Percentiles rank a stretch among this genome's conserved stretches.
phyloP scores from a whole-genome alignment of 768 basidiomycete genomes.

The Mycena amicta region DNA sequence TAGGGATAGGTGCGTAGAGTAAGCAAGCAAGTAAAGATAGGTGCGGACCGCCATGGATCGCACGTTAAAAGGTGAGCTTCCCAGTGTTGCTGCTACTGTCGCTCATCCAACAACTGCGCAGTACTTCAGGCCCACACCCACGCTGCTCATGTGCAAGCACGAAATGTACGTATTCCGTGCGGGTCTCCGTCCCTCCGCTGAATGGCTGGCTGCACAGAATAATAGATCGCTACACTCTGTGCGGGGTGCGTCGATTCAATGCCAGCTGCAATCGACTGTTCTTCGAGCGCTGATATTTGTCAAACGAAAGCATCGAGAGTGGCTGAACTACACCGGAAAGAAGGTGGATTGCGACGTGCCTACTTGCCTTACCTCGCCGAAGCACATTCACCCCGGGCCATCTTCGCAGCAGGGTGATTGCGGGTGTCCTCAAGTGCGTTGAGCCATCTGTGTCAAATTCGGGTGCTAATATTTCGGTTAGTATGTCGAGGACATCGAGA shows the following conservation, averaged over 20 bases:
- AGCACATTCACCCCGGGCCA: conserved; percentile 1
- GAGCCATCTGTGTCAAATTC: too few relatives aligned
- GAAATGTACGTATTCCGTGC: conserved; percentile 5
- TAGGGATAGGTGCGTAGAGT: too few relatives aligned
- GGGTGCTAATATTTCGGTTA: too few relatives aligned
- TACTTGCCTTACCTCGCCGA: conserved; percentile 5
- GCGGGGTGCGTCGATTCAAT: background rate
- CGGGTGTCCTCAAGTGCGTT: background rate
- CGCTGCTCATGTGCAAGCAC: conserved; percentile 5
- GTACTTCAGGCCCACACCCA: background rate
- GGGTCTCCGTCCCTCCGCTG: background rate
- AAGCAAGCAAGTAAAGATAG: too few relatives aligned
- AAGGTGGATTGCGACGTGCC: conserved; percentile 10
- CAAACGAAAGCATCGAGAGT: conserved; percentile 3
- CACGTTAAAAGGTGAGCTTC: background rate
- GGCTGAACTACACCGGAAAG: conserved; percentile 8
- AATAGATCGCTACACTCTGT: conserved; percentile 2
- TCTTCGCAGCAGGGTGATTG: background rate
- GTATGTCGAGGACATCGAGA: conserved; percentile 13
- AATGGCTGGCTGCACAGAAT: background rate
- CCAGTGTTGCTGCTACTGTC: too few relatives aligned
- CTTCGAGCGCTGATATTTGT: background rate
- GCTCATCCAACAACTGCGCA: background rate
- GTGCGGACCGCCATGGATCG: too few relatives aligned
- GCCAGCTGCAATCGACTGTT: too few relatives aligned